Base-by-base conservation (phyloP, 176 grass and related monocot genomes). In the Dendrocalamus sinicus region DNA sequence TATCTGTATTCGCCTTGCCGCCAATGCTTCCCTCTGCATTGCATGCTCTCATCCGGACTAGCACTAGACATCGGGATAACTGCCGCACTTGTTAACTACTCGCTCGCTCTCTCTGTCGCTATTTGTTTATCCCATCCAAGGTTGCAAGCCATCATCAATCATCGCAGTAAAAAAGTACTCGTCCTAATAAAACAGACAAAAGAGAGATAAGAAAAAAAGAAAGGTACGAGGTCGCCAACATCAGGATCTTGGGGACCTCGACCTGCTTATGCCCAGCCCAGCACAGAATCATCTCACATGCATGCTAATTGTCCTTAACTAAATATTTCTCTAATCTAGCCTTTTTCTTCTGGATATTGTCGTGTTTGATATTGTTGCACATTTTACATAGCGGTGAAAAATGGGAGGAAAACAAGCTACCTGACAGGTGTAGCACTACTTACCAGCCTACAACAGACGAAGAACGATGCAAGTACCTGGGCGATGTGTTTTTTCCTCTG, bases 281-380 rank as follows among this genome's bases (percentile, higher is more conserved):
- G 73, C 30, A 76, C 22, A 23, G 37, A 43, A 62, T 78, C 55
- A 62, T 62, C 20, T 61, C 75, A 62, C 37, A 45, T 45, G 55
- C 75, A 10, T 62, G 57, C 74, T 76, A 41, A 41, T 7, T 17
- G 28, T 11, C 47, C 47, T 75, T 75, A 6, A 28, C 35, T 52
- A 8, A 12, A 46, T 17, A 6, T 72, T 72, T 12, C 3, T n/a
- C 44, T 72, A 50, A 73, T 73, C 71, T 1, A 5, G 0, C 24
- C 1, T 3, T 50, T 74, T 32, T 11, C 8, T 52, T 51, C 15
- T 26, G 71, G 64, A 67, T 37, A 67, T 4, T 30, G 59, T 6
- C 4, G 6, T 26, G 4, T 43, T 12, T n/a, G 57, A 3, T 11
- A 22, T 4, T 23, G 22, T 7, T 14, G 47, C 47, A 13, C 47